phyloP scores from a whole-genome alignment of 768 basidiomycete genomes.

The Tubosaeta brunneosetosa region DNA sequence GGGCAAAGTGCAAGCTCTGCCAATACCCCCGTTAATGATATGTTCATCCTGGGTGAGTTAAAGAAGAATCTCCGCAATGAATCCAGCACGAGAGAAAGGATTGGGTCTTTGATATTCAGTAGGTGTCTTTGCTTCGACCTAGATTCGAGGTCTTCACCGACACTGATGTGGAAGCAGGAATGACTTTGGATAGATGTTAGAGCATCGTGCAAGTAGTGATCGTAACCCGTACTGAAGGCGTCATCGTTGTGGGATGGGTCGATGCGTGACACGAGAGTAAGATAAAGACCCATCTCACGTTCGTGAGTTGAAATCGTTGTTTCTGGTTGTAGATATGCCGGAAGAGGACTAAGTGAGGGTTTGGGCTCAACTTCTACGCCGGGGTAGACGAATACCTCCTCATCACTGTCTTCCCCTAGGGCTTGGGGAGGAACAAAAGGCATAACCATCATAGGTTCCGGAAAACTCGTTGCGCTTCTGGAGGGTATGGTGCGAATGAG shows the following conservation, averaged over 20 bases:
- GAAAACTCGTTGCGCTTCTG: constrained; percentile 69
- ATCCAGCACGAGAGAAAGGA: constrained; percentile 67
- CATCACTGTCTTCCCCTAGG: constrained; percentile 45
- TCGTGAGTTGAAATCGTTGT: constrained; percentile 79
- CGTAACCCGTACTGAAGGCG: constrained; percentile 80
- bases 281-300: constrained; percentile 78
- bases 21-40: constrained; percentile 80
- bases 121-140: constrained; percentile 56
- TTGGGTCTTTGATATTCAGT: constrained; percentile 73
- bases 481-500: constrained; percentile 70
- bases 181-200: constrained; percentile 63
- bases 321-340: constrained; percentile 56
- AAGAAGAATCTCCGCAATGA: constrained; percentile 75
- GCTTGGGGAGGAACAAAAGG: constrained; percentile 18
- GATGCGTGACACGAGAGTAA: constrained; percentile 71
- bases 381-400: constrained; percentile 46
- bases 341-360: constrained; percentile 15
- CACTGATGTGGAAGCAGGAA: constrained; percentile 47
- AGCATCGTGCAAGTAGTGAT: constrained; percentile 78
- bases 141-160: constrained; percentile 38
- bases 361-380: constrained; percentile 21
- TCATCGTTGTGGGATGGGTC: constrained; percentile 66
- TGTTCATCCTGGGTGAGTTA: constrained; percentile 82
- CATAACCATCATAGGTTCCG: constrained; percentile 45
- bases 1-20: constrained; percentile 82